phyloP scores from a whole-genome alignment of 2,329 filamentous ascomycete species.

The Talaromyces sp. region DNA sequence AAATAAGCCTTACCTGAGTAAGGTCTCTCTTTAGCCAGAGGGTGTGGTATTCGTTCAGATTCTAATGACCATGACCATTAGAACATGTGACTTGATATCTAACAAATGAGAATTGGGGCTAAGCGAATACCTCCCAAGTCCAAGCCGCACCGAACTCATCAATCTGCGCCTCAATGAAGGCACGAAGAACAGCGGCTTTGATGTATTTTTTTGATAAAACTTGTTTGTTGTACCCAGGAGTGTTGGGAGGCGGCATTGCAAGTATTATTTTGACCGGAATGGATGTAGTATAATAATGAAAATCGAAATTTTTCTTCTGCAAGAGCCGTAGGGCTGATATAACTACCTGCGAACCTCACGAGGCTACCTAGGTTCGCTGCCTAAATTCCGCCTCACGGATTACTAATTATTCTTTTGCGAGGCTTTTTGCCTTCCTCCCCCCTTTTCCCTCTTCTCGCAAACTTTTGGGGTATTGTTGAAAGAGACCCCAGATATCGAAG shows the following conservation, averaged over 20 bases:
- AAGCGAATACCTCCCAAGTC: not conserved
- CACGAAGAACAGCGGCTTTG: not conserved
- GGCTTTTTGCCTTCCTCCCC: not conserved
- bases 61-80: not conserved
- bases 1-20: not conserved
- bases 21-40: not conserved
- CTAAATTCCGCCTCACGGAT: not conserved
- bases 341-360: too few relatives aligned
- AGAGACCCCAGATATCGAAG: not conserved
- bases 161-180: not conserved
- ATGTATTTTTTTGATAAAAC: not conserved
- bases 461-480: not conserved
- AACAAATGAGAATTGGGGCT: not conserved
- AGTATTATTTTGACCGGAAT: not conserved
- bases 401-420: not conserved
- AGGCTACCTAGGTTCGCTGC: not conserved
- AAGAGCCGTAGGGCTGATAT: not conserved
- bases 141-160: not conserved
- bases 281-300: not conserved
- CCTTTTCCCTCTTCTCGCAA: not conserved
- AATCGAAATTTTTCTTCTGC: not conserved
- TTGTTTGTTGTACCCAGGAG: not conserved
- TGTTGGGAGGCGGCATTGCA: not conserved
- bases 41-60: not conserved
- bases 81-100: not conserved